Evolutionary conservation across 1,284 basidiomycete species (phyloP).

Genomic region (Bondarzewia mesenterica): DNA sequence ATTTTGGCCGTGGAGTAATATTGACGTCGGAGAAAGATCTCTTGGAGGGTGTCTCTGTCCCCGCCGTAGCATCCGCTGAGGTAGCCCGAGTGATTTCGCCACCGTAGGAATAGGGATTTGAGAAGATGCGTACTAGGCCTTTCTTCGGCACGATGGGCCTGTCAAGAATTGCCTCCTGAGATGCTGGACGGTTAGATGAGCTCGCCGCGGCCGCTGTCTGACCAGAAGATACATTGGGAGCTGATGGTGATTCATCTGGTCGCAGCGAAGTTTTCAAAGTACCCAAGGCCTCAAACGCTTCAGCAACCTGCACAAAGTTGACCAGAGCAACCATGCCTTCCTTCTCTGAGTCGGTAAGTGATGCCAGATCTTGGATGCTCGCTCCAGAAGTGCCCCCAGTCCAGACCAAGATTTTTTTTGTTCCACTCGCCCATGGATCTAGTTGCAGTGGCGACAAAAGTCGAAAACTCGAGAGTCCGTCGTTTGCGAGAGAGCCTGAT

Average conservation of each 20-base stretch:
- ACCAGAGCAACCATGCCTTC: slow-evolving; percentile 19
- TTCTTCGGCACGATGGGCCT: background rate
- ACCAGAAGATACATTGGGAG: background rate
- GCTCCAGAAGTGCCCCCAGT: slow-evolving; percentile 17
- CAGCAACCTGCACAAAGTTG: slow-evolving; percentile 30
- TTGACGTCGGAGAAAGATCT: slow-evolving; percentile 5
- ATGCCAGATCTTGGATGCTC: slow-evolving; percentile 21
- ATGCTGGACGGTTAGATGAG: background rate
- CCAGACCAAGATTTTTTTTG: slow-evolving; percentile 30
- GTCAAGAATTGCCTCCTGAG: background rate
- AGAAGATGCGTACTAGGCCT: background rate
- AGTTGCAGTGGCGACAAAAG: slow-evolving; percentile 11
- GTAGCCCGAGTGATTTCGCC: too few species aligned
- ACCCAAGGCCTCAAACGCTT: slow-evolving; percentile 21
- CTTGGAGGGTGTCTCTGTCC: background rate
- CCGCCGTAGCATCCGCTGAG: background rate
- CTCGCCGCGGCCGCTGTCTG: background rate
- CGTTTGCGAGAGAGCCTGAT: slow-evolving; percentile 34
- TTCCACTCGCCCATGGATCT: slow-evolving; percentile 28
- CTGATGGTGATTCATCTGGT: background rate
- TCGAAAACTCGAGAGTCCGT: slow-evolving; percentile 34
- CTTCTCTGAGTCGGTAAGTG: slow-evolving; percentile 27
- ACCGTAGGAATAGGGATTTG: too few species aligned
- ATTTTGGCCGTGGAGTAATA: slow-evolving; percentile 11
- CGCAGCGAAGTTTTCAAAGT: background rate